Conservation (phyloP, 2,329 filamentous ascomycete species). For the Colletotrichum agaves region DNA sequence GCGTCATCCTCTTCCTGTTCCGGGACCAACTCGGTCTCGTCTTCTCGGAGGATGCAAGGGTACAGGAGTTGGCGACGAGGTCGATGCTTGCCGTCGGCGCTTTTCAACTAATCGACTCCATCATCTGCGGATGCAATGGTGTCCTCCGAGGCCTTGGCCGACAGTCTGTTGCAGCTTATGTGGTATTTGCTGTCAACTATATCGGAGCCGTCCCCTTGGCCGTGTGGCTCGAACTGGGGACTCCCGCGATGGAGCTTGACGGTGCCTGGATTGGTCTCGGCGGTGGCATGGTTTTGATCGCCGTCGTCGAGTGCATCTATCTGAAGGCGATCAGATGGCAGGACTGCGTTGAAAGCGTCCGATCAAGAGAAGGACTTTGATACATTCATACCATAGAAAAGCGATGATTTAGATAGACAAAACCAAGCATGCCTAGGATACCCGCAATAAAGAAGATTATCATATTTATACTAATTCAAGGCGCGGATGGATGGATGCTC, state of each 20-base stretch:
- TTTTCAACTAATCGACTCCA: slow-evolving; percentile 49
- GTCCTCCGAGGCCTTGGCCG: slow-evolving; percentile 52
- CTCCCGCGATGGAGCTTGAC: slow-evolving; percentile 45
- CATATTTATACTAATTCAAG: too few species aligned
- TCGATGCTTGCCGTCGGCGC: slow-evolving; percentile 47
- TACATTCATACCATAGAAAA: not conserved
- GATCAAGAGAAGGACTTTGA: slow-evolving; percentile 42
- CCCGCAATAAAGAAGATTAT: not conserved
- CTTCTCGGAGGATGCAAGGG: slow-evolving; percentile 46
- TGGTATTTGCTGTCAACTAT: slow-evolving; percentile 51
- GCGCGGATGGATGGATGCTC: too few species aligned
- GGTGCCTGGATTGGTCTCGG: slow-evolving; percentile 51
- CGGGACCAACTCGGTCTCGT: slow-evolving; percentile 45
- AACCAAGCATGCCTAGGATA: not conserved
- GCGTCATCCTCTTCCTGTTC: slow-evolving; percentile 45
- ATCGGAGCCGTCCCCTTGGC: slow-evolving; percentile 51
- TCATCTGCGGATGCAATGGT: slow-evolving; percentile 51
- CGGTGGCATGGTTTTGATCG: slow-evolving; percentile 46
- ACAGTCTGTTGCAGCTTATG: slow-evolving; percentile 50
- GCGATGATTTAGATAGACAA: slow-evolving; percentile 6
- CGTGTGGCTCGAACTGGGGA: slow-evolving; percentile 51
- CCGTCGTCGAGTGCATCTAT: slow-evolving; percentile 46
- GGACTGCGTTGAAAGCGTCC: slow-evolving; percentile 46
- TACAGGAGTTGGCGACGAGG: slow-evolving; percentile 44
- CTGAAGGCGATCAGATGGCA: slow-evolving; percentile 45